These are phyloP conservation scores for Meira miltonrushii DNA, from an alignment of 1,284 basidiomycete species.

Conservation along the genomic window DNA sequence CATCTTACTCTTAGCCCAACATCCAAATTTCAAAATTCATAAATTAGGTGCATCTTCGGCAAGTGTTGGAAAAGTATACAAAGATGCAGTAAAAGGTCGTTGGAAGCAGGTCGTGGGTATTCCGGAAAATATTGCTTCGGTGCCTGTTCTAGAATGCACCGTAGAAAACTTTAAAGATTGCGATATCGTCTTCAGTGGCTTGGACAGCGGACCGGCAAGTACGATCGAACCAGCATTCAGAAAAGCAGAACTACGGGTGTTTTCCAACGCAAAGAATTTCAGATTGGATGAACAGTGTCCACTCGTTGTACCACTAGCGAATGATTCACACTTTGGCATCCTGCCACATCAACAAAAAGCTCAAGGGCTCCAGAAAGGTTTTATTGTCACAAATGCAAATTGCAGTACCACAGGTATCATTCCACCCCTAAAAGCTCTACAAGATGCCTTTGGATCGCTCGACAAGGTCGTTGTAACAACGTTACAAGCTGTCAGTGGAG, in stretches of 20 bases:
- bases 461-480: conserved; percentile 87
- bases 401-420: conserved; percentile 94
- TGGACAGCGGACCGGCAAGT: conserved; percentile 89
- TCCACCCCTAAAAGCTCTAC: conserved; percentile 85
- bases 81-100: conserved; percentile 62
- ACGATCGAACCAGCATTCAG: conserved; percentile 88
- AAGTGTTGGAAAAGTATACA: conserved; percentile 81
- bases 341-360: conserved; percentile 70
- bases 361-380: conserved; percentile 69
- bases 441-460: conserved; percentile 85
- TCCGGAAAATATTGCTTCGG: conserved; percentile 64
- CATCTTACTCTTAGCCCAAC: conserved; percentile 77
- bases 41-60: conserved; percentile 82
- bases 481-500: conserved; percentile 95
- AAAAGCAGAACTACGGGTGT: conserved; percentile 80
- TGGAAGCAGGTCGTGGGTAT: conserved; percentile 88
- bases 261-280: conserved; percentile 97
- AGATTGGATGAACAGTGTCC: conserved; percentile 90
- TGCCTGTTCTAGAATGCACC: conserved; percentile 73
- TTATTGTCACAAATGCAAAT: conserved; percentile 97
- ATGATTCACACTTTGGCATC: conserved; percentile 79
- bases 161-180: conserved; percentile 76
- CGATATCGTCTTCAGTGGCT: conserved; percentile 83
- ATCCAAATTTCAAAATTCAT: conserved; percentile 85
- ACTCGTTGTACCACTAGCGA: conserved; percentile 93